These are phyloP conservation scores for Debaryomyces sp. DNA, from an alignment of 1,139 yeast genomes.

Conservation along the genomic window DNA sequence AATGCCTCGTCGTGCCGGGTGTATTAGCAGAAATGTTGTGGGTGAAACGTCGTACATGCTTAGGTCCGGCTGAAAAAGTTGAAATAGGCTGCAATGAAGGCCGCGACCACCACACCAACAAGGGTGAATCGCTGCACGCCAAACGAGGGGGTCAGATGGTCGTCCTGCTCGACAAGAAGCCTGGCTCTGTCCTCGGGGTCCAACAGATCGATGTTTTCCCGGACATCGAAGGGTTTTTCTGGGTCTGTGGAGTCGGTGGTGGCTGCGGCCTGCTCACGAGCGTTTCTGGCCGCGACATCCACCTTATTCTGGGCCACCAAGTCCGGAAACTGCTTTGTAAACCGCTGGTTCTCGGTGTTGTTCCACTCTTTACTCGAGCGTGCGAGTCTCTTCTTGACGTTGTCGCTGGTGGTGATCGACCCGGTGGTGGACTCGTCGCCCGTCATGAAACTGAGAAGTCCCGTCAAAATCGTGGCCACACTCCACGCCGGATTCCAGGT, in stretches of 20 bases:
- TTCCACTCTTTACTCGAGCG: conserved; percentile 70
- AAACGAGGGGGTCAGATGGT: conserved; percentile 12
- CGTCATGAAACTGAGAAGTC: conserved; percentile 85
- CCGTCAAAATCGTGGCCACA: conserved; percentile 82
- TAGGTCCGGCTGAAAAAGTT: conserved; percentile 20
- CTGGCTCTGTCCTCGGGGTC: conserved; percentile 53
- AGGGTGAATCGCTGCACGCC: conserved; percentile 21
- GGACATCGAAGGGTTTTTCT: conserved; percentile 18
- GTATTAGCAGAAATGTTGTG: neutral
- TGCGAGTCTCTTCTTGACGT: conserved; percentile 40
- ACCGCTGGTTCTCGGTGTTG: conserved; percentile 53
- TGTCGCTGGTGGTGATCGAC: conserved; percentile 38
- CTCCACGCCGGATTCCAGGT: conserved; percentile 97
- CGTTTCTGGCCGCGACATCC: conserved; percentile 20
- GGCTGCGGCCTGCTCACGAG: conserved; percentile 16
- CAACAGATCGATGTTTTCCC: conserved; percentile 29
- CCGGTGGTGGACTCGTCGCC: conserved; percentile 49
- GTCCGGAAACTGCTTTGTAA: conserved; percentile 70
- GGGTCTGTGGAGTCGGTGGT: conserved; percentile 11
- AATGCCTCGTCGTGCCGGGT: neutral
- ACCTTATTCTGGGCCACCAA: conserved; percentile 49
- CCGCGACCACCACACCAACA: conserved; percentile 36
- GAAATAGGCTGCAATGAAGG: conserved; percentile 27
- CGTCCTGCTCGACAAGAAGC: conserved; percentile 31
- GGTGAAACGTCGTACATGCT: neutral